Conservation (phyloP, 169 alveolate species). For the Theileria orientalis region DNA sequence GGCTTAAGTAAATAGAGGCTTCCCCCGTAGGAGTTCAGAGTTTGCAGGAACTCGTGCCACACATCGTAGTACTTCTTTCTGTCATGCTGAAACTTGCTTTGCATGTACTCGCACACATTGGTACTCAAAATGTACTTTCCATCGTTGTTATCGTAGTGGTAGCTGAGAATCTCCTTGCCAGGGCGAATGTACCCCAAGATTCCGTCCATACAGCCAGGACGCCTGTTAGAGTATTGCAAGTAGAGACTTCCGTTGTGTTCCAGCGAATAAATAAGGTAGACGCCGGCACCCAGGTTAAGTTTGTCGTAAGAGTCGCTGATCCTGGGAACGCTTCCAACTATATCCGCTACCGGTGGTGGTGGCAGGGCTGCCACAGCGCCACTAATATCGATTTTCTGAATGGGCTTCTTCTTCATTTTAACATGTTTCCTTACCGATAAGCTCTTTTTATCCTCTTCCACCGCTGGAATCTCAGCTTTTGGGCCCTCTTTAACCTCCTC, state of each 20-base stretch:
- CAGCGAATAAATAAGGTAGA: slow-evolving; percentile 47
- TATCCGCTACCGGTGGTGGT: slow-evolving; percentile 48
- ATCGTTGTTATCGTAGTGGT: slow-evolving; percentile 60
- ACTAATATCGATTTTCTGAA: slow-evolving; percentile 16
- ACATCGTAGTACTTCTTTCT: slow-evolving; percentile 69
- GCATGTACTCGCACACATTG: slow-evolving; percentile 58
- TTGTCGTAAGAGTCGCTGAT: slow-evolving; percentile 14
- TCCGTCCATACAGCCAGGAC: slow-evolving; percentile 30
- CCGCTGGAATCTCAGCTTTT: slow-evolving; percentile 7
- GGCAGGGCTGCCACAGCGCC: slow-evolving; percentile 70
- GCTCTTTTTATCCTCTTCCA: background rate
- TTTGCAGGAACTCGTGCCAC: slow-evolving; percentile 61
- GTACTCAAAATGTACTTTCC: slow-evolving; percentile 54
- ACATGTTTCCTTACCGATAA: slow-evolving; percentile 17
- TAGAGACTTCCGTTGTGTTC: slow-evolving; percentile 45
- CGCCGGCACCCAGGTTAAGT: slow-evolving; percentile 44
- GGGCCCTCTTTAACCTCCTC: slow-evolving; percentile 13
- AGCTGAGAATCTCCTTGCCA: slow-evolving; percentile 50
- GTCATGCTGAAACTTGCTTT: slow-evolving; percentile 70
- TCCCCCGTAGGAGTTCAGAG: slow-evolving; percentile 58
- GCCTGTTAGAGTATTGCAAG: slow-evolving; percentile 16
- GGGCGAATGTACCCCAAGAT: slow-evolving; percentile 62
- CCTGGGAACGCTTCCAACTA: slow-evolving; percentile 40
- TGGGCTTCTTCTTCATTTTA: slow-evolving; percentile 22
- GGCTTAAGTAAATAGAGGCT: slow-evolving; percentile 67